A percentile compares a stretch with the other conserved stretches of the same genome.
These are phyloP conservation scores for Apophysomyces ossiformis DNA, from an alignment of 371 early-diverging fungal genomes.

Conservation along the genomic window DNA sequence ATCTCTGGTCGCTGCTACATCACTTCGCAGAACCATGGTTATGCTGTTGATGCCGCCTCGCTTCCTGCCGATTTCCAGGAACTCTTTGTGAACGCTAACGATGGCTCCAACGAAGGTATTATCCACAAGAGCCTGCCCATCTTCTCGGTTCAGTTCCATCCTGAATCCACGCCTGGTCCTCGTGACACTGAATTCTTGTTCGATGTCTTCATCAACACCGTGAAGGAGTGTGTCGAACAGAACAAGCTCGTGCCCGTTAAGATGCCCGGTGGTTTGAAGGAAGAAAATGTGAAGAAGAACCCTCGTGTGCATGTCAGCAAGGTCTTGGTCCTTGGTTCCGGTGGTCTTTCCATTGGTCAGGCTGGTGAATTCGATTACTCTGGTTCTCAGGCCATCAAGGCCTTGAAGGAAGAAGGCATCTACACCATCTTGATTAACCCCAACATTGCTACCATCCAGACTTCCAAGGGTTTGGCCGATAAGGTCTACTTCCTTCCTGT, in stretches of 20 bases:
- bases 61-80: conserved; percentile 83
- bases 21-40: conserved; percentile 97
- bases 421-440: conserved; percentile 94
- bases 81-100: conserved; percentile 97
- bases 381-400: conserved; percentile 96
- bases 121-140: conserved; percentile 86
- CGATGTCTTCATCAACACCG: conserved; percentile 85
- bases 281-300: conserved; percentile 57
- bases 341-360: conserved; percentile 96
- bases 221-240: conserved; percentile 72
- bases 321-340: conserved; percentile 95
- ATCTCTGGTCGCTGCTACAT: conserved; percentile 96
- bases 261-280: conserved; percentile 70
- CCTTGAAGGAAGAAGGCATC: conserved; percentile 92
- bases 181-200: conserved; percentile 96
- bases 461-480: conserved; percentile 92
- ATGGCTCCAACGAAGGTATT: conserved; percentile 97
- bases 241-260: conserved; percentile 76
- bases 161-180: conserved; percentile 97
- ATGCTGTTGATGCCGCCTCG: conserved; percentile 87
- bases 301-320: conserved; percentile 68
- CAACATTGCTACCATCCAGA: conserved; percentile 98
- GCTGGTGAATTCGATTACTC: conserved; percentile 99
- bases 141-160: conserved; percentile 98
- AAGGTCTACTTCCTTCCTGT: conserved; percentile 96